phyloP scores from a whole-genome alignment of 2,329 filamentous ascomycete species.

The Colletotrichum tabaci region DNA sequence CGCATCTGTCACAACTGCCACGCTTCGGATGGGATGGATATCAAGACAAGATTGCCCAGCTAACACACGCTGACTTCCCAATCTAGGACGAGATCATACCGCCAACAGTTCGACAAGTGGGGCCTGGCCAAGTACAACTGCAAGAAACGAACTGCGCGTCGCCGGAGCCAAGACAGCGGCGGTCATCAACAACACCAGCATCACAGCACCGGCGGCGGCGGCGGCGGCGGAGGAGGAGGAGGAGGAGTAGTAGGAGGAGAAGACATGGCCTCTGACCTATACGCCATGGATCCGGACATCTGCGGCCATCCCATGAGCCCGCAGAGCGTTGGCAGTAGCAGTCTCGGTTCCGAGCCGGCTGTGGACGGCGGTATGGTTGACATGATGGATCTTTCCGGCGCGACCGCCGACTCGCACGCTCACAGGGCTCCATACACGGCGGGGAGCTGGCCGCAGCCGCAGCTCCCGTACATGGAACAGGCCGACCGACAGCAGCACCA shows the following conservation, averaged over 20 bases:
- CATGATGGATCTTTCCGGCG: background rate
- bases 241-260: background rate
- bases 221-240: background rate
- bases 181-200: background rate
- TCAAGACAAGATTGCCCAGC: background rate
- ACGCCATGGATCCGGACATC: no score
- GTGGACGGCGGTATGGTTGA: background rate
- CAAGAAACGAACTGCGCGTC: constrained; percentile 53
- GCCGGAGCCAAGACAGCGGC: constrained; percentile 6
- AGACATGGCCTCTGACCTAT: background rate
- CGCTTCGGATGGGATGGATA: background rate
- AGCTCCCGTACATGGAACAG: background rate
- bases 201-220: background rate
- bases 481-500: background rate
- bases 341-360: constrained; percentile 4
- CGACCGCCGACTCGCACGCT: background rate
- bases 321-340: constrained; percentile 1
- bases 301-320: constrained; percentile 6
- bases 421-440: background rate
- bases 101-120: constrained; percentile 64
- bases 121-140: constrained; percentile 63
- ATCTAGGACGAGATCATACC: constrained; percentile 60
- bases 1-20: background rate
- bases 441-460: background rate
- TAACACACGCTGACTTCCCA: background rate